Percentiles rank a stretch among this genome's conserved stretches.
Conservation (phyloP, 169 alveolate species). For the Toxoplasma gondii region DNA sequence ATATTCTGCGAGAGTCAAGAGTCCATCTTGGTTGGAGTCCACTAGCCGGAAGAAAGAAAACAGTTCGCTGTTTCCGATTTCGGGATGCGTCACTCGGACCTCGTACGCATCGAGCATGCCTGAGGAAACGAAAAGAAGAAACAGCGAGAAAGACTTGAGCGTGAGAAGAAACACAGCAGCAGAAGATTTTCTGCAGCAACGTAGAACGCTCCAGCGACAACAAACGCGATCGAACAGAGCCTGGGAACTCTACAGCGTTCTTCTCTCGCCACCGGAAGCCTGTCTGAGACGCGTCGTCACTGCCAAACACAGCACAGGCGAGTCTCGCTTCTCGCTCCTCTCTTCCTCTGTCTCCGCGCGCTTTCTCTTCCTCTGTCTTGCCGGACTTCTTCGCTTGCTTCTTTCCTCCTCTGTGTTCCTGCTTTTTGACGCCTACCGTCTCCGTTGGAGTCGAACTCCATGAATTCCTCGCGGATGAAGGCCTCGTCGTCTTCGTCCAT, state of each 20-base stretch:
- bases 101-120: constrained; percentile 39
- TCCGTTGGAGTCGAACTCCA: constrained; percentile 25
- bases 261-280: too few species aligned
- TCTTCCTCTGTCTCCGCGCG: background rate
- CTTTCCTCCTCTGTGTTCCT: background rate
- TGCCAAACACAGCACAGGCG: too few species aligned
- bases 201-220: background rate
- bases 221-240: too few species aligned
- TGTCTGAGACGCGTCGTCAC: too few species aligned
- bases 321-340: too few species aligned
- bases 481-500: constrained; percentile 25
- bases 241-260: too few species aligned
- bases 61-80: background rate
- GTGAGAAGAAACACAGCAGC: background rate
- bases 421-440: background rate
- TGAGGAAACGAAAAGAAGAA: background rate
- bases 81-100: constrained; percentile 22
- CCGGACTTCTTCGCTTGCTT: background rate
- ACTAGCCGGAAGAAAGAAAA: background rate
- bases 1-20: background rate
- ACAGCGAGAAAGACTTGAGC: background rate
- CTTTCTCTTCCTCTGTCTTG: background rate
- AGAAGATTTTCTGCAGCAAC: background rate
- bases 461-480: background rate
- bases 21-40: background rate